Evolutionary conservation across 257 asterid species (phyloP).

Genomic region (Primulina tabacum): DNA sequence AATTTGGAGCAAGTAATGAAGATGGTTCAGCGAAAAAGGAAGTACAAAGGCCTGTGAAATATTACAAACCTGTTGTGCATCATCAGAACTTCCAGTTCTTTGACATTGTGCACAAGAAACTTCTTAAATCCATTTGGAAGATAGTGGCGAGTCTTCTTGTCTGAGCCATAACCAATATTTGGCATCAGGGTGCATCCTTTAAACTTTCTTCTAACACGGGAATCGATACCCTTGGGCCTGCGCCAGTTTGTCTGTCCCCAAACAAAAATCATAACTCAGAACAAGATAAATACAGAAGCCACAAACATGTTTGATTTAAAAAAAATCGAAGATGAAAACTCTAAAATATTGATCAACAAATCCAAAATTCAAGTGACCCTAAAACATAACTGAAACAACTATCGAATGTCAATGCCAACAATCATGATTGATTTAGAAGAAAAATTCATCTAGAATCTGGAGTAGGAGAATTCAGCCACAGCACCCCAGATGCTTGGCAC

Average conservation of each 20-base stretch:
- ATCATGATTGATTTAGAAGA: background rate
- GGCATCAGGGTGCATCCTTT: slow-evolving; percentile 49
- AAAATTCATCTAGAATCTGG: background rate
- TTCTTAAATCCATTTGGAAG: slow-evolving; percentile 54
- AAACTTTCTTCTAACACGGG: slow-evolving; percentile 51
- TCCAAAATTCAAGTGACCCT: background rate
- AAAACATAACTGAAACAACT: too few relatives aligned
- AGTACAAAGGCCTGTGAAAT: background rate
- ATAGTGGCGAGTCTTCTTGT: slow-evolving; percentile 50
- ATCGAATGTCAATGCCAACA: too few relatives aligned
- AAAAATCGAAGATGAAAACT: background rate
- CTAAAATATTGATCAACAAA: background rate
- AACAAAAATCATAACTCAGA: background rate
- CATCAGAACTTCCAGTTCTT: slow-evolving; percentile 46
- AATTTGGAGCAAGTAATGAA: background rate
- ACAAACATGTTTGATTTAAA: too few relatives aligned
- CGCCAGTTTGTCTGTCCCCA: slow-evolving; percentile 41
- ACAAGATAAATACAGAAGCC: background rate
- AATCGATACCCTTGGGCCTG: slow-evolving; percentile 58
- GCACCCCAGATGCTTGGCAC: background rate
- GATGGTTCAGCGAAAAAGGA: background rate
- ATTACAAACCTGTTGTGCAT: slow-evolving; percentile 42
- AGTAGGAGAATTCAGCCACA: background rate
- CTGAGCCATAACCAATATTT: slow-evolving; percentile 51
- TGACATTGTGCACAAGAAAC: slow-evolving; percentile 42